These are phyloP conservation scores for Epichloe amarillans DNA, from an alignment of 2,329 filamentous ascomycete species.

Conservation along the genomic window DNA sequence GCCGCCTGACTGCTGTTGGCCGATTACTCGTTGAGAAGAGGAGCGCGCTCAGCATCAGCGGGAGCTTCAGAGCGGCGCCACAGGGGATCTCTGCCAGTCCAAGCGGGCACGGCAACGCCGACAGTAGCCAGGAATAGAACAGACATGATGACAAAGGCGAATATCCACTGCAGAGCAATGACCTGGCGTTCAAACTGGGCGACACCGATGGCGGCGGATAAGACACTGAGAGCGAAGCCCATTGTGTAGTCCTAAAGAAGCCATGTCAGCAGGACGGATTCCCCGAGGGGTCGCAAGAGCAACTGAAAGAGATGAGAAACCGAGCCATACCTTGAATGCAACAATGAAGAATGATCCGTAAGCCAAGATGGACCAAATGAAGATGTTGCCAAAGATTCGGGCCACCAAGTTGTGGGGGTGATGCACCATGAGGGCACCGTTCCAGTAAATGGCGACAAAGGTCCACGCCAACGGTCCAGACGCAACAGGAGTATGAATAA, in stretches of 20 bases:
- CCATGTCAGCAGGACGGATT: not conserved
- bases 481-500: constrained; percentile 64
- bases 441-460: constrained; percentile 79
- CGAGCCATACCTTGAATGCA: constrained; percentile 47
- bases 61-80: constrained; percentile 30
- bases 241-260: constrained; percentile 52
- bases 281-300: not conserved
- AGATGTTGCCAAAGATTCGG: constrained; percentile 74
- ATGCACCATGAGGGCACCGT: constrained; percentile 70
- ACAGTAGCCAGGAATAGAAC: constrained; percentile 58
- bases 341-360: constrained; percentile 68
- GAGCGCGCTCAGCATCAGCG: constrained; percentile 45
- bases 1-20: not conserved
- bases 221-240: constrained; percentile 63
- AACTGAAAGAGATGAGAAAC: not conserved
- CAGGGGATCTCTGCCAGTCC: constrained; percentile 43
- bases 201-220: constrained; percentile 63
- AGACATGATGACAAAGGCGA: constrained; percentile 72
- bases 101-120: constrained; percentile 48
- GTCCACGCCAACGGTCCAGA: constrained; percentile 73
- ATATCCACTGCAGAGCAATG: constrained; percentile 83
- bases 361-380: constrained; percentile 71
- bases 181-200: constrained; percentile 61
- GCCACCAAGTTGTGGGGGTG: constrained; percentile 52
- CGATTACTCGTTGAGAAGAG: constrained; percentile 38